Conservation (phyloP, 2,329 filamentous ascomycete genomes). For the Emmonsia crescens region DNA sequence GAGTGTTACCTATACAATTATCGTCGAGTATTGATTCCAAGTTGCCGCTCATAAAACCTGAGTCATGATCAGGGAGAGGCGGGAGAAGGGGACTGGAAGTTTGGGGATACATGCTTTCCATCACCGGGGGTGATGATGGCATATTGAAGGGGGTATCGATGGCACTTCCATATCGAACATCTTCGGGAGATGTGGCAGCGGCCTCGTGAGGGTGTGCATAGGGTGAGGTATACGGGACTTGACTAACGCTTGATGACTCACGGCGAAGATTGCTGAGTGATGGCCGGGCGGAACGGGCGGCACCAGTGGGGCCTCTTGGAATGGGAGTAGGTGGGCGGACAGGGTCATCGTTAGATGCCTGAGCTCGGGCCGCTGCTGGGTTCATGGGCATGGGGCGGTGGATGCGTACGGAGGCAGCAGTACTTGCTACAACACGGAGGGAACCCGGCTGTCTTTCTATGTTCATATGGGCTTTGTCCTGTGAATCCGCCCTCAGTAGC, state of each 20-base stretch:
- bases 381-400: conserved; percentile 58
- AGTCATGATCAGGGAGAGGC: conserved; percentile 52
- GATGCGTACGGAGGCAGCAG: conserved; percentile 73
- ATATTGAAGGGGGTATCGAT: conserved; percentile 67
- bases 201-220: conserved; percentile 33
- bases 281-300: conserved; percentile 23
- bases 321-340: conserved; percentile 38
- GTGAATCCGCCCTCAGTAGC: conserved; percentile 60
- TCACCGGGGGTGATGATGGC: conserved; percentile 79
- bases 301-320: conserved; percentile 20
- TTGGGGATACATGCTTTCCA: conserved; percentile 52
- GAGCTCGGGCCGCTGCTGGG: conserved; percentile 21
- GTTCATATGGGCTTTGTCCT: conserved; percentile 54
- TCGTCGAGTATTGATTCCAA: conserved; percentile 60
- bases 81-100: conserved; percentile 72
- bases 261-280: conserved; percentile 46
- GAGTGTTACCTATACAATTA: conserved; percentile 25
- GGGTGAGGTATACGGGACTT: conserved; percentile 28
- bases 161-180: conserved; percentile 39
- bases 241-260: conserved; percentile 47
- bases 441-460: conserved; percentile 67
- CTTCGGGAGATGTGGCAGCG: conserved; percentile 40
- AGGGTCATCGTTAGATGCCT: conserved; percentile 32
- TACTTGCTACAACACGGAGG: conserved; percentile 80
- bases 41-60: conserved; percentile 75